These are phyloP conservation scores for Fomitopsis palustris DNA, from an alignment of 1,284 basidiomycete genomes.

Conservation along the genomic window DNA sequence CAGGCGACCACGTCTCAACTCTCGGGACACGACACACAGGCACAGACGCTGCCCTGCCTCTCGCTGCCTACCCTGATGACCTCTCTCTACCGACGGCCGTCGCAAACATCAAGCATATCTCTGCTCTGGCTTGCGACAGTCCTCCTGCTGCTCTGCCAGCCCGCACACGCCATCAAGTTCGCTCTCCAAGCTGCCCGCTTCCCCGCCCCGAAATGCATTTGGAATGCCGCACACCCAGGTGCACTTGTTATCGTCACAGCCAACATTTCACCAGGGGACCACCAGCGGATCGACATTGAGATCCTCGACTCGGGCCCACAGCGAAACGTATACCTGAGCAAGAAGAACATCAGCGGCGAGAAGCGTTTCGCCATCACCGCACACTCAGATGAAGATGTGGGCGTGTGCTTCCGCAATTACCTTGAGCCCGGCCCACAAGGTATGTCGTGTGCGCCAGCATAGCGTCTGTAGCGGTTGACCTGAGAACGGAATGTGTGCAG, in stretches of 20 bases:
- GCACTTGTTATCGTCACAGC: conserved; percentile 93
- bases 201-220: conserved; percentile 82
- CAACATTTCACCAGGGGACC: conserved; percentile 72
- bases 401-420: conserved; percentile 90
- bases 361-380: conserved; percentile 93
- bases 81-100: neutral
- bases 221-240: conserved; percentile 87
- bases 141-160: conserved; percentile 24
- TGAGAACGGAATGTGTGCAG: conserved; percentile 22
- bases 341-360: conserved; percentile 86
- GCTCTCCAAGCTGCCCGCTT: conserved; percentile 63
- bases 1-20: neutral
- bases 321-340: conserved; percentile 90
- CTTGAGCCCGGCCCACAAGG: conserved; percentile 63
- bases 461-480: neutral
- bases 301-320: conserved; percentile 88
- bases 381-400: conserved; percentile 91
- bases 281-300: conserved; percentile 88
- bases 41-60: neutral
- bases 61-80: neutral
- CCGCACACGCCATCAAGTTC: conserved; percentile 78
- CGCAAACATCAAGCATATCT: conserved; percentile 25
- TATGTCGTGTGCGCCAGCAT: neutral
- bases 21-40: neutral
- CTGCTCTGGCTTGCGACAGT: conserved; percentile 33